Conservation (phyloP, 2,329 filamentous ascomycete genomes). For the Incumbomyces lentus region DNA sequence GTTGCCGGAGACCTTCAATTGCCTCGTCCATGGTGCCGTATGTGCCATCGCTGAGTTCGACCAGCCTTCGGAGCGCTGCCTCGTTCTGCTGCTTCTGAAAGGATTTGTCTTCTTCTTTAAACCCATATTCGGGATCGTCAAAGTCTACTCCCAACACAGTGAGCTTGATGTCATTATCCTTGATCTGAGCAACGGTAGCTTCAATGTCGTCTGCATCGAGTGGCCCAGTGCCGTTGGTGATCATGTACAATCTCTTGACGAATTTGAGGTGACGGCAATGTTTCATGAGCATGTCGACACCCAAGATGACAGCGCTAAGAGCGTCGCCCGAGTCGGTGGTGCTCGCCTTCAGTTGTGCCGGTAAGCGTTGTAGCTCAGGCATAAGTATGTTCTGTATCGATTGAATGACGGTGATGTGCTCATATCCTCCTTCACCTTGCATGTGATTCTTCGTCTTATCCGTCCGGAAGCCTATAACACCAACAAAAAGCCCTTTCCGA, state of each 20-base stretch:
- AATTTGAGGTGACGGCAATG: constrained; percentile 76
- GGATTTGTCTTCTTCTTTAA: constrained; percentile 83
- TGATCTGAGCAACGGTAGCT: constrained; percentile 26
- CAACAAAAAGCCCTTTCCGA: constrained; percentile 62
- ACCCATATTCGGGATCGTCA: constrained; percentile 78
- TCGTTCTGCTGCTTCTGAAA: constrained; percentile 66
- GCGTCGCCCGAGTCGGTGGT: constrained; percentile 62
- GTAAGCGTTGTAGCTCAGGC: constrained; percentile 57
- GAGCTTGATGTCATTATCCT: constrained; percentile 69
- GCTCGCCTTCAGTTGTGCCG: constrained; percentile 55
- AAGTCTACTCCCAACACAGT: constrained; percentile 86
- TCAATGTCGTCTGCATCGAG: constrained; percentile 65
- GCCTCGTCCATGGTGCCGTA: constrained; percentile 83
- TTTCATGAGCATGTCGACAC: constrained; percentile 71
- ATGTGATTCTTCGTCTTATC: constrained; percentile 64
- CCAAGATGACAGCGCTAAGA: constrained; percentile 76
- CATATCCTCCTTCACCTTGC: constrained; percentile 58
- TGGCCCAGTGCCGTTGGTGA: constrained; percentile 67
- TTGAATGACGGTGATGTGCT: constrained; percentile 66
- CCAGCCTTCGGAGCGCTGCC: constrained; percentile 51
- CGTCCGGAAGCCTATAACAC: constrained; percentile 76
- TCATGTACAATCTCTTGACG: constrained; percentile 66
- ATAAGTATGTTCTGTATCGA: constrained; percentile 56
- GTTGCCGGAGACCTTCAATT: constrained; percentile 66
- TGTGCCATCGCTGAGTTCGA: constrained; percentile 57